These are phyloP conservation scores for Mortierella claussenii DNA, from an alignment of 192 early-diverging fungal species.

Conservation along the genomic window DNA sequence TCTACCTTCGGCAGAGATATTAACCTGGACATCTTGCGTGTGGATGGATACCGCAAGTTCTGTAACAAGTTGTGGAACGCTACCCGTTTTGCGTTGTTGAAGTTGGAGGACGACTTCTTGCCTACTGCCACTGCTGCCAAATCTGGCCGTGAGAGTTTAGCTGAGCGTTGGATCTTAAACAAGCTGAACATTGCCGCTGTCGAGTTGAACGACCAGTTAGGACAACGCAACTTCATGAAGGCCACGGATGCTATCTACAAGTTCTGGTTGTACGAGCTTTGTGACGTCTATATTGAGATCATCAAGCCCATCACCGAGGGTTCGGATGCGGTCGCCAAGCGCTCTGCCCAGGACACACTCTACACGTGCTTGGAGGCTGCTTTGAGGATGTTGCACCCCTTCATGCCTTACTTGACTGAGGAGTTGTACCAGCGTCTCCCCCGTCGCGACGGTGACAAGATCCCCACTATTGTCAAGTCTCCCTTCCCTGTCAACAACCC, in stretches of 20 bases:
- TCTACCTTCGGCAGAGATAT: slow-evolving; percentile 86
- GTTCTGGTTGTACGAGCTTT: slow-evolving; percentile 98
- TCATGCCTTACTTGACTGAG: slow-evolving; percentile 99
- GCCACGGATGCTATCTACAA: slow-evolving; percentile 88
- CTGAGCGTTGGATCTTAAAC: slow-evolving; percentile 93
- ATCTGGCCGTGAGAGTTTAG: slow-evolving; percentile 87
- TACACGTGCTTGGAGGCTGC: slow-evolving; percentile 96
- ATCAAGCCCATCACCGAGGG: slow-evolving; percentile 88
- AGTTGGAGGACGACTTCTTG: slow-evolving; percentile 90
- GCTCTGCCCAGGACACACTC: slow-evolving; percentile 84
- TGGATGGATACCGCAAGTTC: slow-evolving; percentile 99
- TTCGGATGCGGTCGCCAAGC: slow-evolving; percentile 64
- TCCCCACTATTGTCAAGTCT: slow-evolving; percentile 76
- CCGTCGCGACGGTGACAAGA: slow-evolving; percentile 75
- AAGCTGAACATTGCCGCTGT: slow-evolving; percentile 86
- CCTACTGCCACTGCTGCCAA: slow-evolving; percentile 65
- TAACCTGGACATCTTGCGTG: slow-evolving; percentile 93
- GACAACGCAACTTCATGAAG: slow-evolving; percentile 90
- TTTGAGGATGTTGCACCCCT: slow-evolving; percentile 93
- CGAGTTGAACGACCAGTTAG: slow-evolving; percentile 80
- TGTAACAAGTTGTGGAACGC: slow-evolving; percentile 99
- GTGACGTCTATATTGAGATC: slow-evolving; percentile 93
- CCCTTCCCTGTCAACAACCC: slow-evolving; percentile 45
- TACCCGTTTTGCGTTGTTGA: slow-evolving; percentile 93
- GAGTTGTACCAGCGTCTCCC: slow-evolving; percentile 98